Evolutionary conservation across 306 rosid species (phyloP).

Genomic region (Lotus japonicus): DNA sequence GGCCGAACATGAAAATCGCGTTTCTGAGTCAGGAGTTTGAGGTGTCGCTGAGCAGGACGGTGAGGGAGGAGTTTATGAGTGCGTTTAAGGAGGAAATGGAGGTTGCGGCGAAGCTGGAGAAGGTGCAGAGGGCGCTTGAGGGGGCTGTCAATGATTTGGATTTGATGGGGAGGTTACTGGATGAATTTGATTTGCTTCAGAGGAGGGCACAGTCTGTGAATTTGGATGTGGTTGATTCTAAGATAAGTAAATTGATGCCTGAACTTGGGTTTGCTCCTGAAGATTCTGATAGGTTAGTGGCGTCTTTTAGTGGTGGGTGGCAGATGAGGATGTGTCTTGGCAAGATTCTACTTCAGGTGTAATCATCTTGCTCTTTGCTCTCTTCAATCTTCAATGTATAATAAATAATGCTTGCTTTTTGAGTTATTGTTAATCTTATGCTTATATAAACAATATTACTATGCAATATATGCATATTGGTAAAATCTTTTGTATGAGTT

Average conservation of each 20-base stretch:
- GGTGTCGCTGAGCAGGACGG: constrained; percentile 78
- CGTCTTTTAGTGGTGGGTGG: constrained; percentile 97
- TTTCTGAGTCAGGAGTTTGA: constrained; percentile 92
- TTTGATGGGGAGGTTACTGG: constrained; percentile 92
- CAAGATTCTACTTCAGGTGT: constrained; percentile 90
- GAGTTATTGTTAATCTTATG: neutral
- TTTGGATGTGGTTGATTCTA: constrained; percentile 71
- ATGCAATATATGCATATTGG: neutral
- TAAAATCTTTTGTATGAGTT: neutral
- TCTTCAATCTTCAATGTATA: neutral
- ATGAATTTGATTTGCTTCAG: constrained; percentile 91
- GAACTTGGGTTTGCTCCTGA: constrained; percentile 80
- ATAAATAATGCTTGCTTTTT: neutral
- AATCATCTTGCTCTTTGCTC: neutral
- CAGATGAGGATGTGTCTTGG: constrained; percentile 99
- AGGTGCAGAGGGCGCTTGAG: constrained; percentile 88
- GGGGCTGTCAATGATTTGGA: constrained; percentile 69
- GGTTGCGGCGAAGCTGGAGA: constrained; percentile 65
- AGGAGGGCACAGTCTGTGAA: constrained; percentile 62
- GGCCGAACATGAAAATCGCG: constrained; percentile 70
- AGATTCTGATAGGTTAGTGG: constrained; percentile 86
- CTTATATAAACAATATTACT: no score
- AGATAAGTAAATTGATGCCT: constrained; percentile 77
- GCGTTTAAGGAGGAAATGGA: constrained; percentile 96
- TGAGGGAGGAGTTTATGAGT: constrained; percentile 81